phyloP scores from a whole-genome alignment of 495 filamentous ascomycete genomes.

The Rhypophila decipiens region DNA sequence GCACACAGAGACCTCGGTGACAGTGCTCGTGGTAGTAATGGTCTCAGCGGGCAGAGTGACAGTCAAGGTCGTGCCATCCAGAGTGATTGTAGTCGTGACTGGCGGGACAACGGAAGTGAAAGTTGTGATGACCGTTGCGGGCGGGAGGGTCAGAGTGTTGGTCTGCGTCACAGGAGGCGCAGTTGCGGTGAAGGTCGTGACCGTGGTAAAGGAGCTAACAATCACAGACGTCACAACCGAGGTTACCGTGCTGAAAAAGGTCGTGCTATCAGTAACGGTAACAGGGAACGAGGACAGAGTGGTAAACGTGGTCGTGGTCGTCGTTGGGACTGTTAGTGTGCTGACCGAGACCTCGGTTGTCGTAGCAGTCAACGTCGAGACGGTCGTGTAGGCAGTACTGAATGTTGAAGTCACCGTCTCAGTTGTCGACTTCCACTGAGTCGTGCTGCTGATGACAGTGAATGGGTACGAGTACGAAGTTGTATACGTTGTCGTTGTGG shows the following conservation, averaged over 20 bases:
- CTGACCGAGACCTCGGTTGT: constrained; percentile 11
- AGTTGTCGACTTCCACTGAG: not conserved
- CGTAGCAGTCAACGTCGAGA: constrained; percentile 7
- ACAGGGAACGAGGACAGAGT: not conserved
- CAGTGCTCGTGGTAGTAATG: not conserved
- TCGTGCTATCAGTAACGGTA: constrained; percentile 11
- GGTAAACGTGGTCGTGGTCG: not conserved
- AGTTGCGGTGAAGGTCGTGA: constrained; percentile 20
- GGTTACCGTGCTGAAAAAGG: constrained; percentile 6
- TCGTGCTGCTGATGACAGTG: constrained; percentile 23
- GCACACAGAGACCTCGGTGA: constrained; percentile 11
- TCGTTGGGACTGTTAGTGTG: not conserved
- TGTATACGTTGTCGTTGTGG: constrained; percentile 15
- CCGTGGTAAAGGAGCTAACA: constrained; percentile 17
- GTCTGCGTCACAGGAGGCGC: not conserved
- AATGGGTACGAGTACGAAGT: constrained; percentile 16
- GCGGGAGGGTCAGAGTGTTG: not conserved
- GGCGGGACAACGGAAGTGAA: constrained; percentile 22
- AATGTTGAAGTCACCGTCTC: not conserved
- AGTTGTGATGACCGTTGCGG: not conserved
- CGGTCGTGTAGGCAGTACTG: not conserved
- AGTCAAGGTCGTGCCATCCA: not conserved
- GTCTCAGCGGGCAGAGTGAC: not conserved
- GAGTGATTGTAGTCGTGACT: not conserved
- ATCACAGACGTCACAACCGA: constrained; percentile 11